These are phyloP conservation scores for Leishmania lainsoni DNA, from an alignment of 208 protist species.

Conservation along the genomic window DNA sequence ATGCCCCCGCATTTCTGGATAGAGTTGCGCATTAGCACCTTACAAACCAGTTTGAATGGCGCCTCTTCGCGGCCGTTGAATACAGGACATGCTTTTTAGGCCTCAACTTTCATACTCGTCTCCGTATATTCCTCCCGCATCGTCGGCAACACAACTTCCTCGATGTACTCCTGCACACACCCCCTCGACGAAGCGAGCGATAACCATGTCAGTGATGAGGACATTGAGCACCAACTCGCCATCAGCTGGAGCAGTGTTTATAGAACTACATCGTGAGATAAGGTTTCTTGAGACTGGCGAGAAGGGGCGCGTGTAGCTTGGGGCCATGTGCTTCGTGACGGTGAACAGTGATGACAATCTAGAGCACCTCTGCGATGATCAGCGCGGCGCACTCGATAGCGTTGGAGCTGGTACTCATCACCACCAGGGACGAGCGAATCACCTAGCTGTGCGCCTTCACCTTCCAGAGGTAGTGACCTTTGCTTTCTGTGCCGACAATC, in stretches of 20 bases:
- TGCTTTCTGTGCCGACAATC: constrained; percentile 40
- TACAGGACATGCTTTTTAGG: constrained; percentile 10
- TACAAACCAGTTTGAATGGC: constrained; percentile 39
- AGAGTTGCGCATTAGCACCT: constrained; percentile 7
- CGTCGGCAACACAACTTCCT: too few relatives aligned
- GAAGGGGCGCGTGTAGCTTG: constrained; percentile 35
- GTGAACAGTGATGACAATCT: too few relatives aligned
- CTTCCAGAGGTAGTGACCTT: constrained; percentile 32
- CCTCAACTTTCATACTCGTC: constrained; percentile 20
- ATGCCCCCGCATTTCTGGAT: constrained; percentile 25
- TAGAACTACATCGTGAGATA: constrained; percentile 40
- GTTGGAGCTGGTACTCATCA: constrained; percentile 52
- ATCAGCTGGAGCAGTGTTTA: constrained; percentile 53
- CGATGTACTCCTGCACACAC: constrained; percentile 35
- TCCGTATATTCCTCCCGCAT: constrained; percentile 41
- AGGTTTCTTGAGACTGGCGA: constrained; percentile 26
- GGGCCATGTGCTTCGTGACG: too few relatives aligned
- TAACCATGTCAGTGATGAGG: constrained; percentile 30
- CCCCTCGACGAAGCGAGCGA: constrained; percentile 18
- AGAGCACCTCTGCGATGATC: too few relatives aligned
- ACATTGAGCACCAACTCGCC: constrained; percentile 43
- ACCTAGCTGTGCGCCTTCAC: constrained; percentile 49
- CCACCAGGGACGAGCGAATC: constrained; percentile 47
- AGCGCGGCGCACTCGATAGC: constrained; percentile 45
- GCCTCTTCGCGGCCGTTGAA: constrained; percentile 34